phyloP scores from a whole-genome alignment of 1,284 basidiomycete genomes.

The Trichosporon sp. region DNA sequence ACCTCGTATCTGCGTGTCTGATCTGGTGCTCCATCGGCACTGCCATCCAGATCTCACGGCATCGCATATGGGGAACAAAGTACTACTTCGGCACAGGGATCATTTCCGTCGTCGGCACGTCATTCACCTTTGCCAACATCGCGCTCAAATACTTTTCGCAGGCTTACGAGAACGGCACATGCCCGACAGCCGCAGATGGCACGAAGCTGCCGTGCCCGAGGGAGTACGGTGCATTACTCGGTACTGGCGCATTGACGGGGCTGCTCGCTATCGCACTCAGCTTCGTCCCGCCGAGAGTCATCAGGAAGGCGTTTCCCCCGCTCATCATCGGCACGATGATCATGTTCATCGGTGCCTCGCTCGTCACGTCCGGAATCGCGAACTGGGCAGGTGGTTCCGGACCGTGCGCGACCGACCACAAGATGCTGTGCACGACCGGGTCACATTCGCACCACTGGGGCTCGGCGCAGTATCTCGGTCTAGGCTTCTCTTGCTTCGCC shows the following conservation, averaged over 20 bases:
- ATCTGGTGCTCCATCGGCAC: constrained; percentile 32
- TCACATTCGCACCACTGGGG: constrained; percentile 23
- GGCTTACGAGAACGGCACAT: constrained; percentile 28
- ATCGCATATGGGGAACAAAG: constrained; percentile 20
- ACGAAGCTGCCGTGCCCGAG: constrained; percentile 29
- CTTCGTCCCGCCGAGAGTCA: constrained; percentile 27
- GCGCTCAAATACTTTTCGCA: constrained; percentile 24
- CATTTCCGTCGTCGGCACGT: constrained; percentile 29
- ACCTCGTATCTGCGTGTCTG: constrained; percentile 31
- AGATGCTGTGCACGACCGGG: constrained; percentile 22
- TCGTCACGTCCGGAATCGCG: constrained; percentile 26
- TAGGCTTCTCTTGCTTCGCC: constrained; percentile 27
- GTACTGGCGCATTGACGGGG: constrained; percentile 26
- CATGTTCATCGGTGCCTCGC: constrained; percentile 29
- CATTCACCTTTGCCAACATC: constrained; percentile 32
- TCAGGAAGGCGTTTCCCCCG: constrained; percentile 32
- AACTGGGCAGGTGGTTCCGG: constrained; percentile 35
- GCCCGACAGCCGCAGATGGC: constrained; percentile 22
- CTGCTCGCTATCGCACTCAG: constrained; percentile 27
- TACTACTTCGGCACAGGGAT: constrained; percentile 33
- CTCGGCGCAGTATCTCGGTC: constrained; percentile 24
- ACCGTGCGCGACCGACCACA: constrained; percentile 25
- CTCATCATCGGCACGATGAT: constrained; percentile 32
- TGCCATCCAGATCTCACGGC: constrained; percentile 27
- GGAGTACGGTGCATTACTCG: constrained; percentile 30